Conservation (phyloP, 140 eudicot genomes). For the Oenanthe javanica region DNA sequence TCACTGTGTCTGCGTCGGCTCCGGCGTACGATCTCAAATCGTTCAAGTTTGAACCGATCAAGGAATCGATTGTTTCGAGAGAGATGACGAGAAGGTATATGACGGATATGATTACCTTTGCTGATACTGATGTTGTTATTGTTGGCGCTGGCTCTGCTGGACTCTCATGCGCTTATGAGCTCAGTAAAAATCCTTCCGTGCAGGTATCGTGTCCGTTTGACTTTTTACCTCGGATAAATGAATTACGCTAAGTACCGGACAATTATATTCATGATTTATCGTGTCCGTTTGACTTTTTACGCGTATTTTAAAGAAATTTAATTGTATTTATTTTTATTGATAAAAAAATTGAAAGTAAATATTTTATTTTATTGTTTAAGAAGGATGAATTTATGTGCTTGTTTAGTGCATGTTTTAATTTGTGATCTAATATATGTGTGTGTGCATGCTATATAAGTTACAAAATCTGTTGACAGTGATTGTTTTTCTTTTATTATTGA, state of each 20-base stretch:
- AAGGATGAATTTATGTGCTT: neutral
- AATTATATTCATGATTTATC: no score
- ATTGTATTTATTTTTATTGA: no score
- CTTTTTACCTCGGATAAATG: no score
- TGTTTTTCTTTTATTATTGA: no score
- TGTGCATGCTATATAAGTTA: no score
- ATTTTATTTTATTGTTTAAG: no score
- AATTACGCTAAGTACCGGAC: no score
- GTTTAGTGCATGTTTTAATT: neutral
- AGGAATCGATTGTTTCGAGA: neutral
- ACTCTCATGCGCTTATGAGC: neutral
- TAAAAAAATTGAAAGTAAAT: no score
- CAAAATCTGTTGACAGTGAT: neutral
- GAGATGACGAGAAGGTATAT: slow-evolving; percentile 7
- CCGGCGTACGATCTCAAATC: neutral
- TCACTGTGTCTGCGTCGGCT: neutral
- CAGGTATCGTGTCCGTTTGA: neutral
- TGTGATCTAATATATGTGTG: no score
- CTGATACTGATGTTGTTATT: neutral
- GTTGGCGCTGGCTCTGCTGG: slow-evolving; percentile 4
- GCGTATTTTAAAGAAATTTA: no score
- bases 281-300: no score
- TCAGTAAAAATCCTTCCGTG: neutral
- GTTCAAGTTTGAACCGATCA: neutral
- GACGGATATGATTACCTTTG: slow-evolving; percentile 1